Percentiles rank a stretch among this genome's conserved stretches.
Conservation (phyloP, 768 basidiomycete genomes). For the Calocera viscosa region DNA sequence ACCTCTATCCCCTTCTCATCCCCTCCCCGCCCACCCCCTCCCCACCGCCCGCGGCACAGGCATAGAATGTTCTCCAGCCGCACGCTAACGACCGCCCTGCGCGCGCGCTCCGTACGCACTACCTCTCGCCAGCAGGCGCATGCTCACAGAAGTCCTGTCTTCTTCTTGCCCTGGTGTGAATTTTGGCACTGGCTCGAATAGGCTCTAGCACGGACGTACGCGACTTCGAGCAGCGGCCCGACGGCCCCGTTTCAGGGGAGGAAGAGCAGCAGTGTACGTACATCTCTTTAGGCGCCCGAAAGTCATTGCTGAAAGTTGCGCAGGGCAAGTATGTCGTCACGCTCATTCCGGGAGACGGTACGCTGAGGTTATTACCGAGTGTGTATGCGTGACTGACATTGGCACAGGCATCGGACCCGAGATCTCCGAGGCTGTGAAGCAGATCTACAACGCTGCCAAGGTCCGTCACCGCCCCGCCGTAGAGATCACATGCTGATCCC, state of each 20-base stretch:
- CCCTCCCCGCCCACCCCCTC: background rate
- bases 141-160: background rate
- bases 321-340: conserved; percentile 97
- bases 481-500: background rate
- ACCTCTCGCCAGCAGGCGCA: background rate
- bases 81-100: background rate
- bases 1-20: conserved; percentile 8
- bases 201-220: conserved; percentile 27
- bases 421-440: conserved; percentile 90
- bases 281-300: background rate
- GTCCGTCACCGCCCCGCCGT: conserved; percentile 31
- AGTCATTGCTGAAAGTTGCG: background rate
- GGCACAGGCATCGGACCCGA: conserved; percentile 88
- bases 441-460: conserved; percentile 80
- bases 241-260: conserved; percentile 84
- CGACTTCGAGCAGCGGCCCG: conserved; percentile 46
- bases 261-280: conserved; percentile 72
- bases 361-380: conserved; percentile 25
- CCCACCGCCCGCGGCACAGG: background rate
- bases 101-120: background rate
- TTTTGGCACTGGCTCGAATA: conserved; percentile 13
- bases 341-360: conserved; percentile 92
- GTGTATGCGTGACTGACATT: conserved; percentile 14
- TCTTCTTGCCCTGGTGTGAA: conserved; percentile 4
- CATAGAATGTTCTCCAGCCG: background rate